phyloP scores from a whole-genome alignment of 345 rosid species.

The Microthlaspi erraticum region DNA sequence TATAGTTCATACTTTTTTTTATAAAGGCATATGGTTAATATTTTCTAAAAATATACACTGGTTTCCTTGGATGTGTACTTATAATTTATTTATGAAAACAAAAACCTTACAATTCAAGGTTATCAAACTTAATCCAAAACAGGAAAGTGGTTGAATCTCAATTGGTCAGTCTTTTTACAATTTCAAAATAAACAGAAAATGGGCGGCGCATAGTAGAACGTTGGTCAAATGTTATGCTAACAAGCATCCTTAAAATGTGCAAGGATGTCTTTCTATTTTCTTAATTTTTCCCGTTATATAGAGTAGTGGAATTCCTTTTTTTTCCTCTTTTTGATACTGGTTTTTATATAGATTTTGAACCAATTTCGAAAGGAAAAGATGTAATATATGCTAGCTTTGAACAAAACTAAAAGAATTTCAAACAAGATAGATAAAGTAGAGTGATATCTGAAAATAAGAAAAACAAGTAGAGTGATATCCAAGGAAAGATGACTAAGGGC shows the following conservation, averaged over 20 bases:
- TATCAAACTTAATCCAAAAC: slow-evolving; percentile 20
- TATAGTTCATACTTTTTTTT: too few species aligned
- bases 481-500: slow-evolving; percentile 3
- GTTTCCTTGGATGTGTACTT: background rate
- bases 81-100: background rate
- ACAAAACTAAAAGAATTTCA: background rate
- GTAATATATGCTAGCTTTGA: background rate
- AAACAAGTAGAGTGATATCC: background rate
- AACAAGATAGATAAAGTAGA: background rate
- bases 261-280: background rate
- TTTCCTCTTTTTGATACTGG: too few species aligned
- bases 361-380: background rate
- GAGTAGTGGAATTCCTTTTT: too few species aligned
- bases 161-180: slow-evolving; percentile 24
- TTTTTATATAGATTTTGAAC: background rate
- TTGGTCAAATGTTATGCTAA: slow-evolving; percentile 27
- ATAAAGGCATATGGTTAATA: background rate
- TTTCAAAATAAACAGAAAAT: slow-evolving; percentile 16
- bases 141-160: slow-evolving; percentile 33
- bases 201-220: slow-evolving; percentile 33
- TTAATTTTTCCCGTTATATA: background rate
- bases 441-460: slow-evolving; percentile 10
- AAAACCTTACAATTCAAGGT: background rate
- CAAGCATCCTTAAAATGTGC: slow-evolving; percentile 36
- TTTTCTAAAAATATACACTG: background rate